Percentiles rank a stretch among this genome's conserved stretches.
phyloP scores from a whole-genome alignment of 73 alveolate species.

The Chromera velia region DNA sequence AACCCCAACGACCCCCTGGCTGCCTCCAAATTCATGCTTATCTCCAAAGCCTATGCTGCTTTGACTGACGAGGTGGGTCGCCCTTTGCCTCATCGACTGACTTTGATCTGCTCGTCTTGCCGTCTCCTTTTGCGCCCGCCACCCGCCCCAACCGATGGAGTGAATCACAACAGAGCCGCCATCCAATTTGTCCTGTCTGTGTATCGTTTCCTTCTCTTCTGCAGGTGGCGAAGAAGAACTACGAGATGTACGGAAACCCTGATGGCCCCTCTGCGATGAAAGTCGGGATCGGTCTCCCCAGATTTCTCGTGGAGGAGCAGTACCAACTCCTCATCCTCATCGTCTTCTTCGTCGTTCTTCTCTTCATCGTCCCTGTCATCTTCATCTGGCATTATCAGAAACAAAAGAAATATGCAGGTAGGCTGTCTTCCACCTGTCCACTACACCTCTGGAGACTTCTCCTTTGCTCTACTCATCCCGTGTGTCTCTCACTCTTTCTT shows the following conservation, averaged over 20 bases:
- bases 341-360: conserved; percentile 62
- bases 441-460: too few species aligned
- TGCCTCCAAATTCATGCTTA: conserved; percentile 66
- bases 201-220: too few species aligned
- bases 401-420: conserved; percentile 1
- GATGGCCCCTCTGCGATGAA: conserved; percentile 78
- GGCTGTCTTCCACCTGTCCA: too few species aligned
- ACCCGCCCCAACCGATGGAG: too few species aligned
- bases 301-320: conserved; percentile 62
- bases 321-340: conserved; percentile 61
- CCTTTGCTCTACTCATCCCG: too few species aligned
- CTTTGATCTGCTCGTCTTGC: too few species aligned
- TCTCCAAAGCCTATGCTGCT: conserved; percentile 71
- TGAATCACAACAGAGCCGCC: too few species aligned
- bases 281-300: conserved; percentile 71
- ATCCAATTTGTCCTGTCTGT: too few species aligned
- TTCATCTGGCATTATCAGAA: conserved; percentile 43
- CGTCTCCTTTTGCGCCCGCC: too few species aligned
- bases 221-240: conserved; percentile 59
- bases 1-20: conserved; percentile 83
- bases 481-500: too few species aligned
- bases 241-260: conserved; percentile 83
- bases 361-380: conserved; percentile 50
- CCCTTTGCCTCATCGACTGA: too few species aligned
- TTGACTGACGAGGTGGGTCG: conserved; percentile 60